Evolutionary conservation across 2,329 filamentous ascomycete genomes (phyloP), one percentile per base, ranked within the genome.

Genomic region (Juglanconis juglandina): DNA sequence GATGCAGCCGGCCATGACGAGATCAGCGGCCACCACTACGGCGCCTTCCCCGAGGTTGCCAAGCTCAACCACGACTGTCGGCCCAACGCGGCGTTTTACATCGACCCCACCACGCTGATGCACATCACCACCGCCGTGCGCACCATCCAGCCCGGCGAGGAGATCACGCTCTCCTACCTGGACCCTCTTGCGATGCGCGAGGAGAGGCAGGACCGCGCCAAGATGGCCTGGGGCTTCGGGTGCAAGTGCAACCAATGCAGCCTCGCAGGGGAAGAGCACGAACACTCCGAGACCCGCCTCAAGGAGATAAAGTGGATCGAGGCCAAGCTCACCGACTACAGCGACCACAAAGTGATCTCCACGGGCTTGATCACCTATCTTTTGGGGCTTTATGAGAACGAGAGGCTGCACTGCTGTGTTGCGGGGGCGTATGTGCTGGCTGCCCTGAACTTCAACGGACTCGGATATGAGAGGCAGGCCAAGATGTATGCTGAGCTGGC

Each of bases 41-140:
- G 68, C 4, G 66, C 65, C 9, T 77, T 71, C 52, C 72, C 73
- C 4, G 71, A 75, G 17, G 68, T 73, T 3, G 69, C 71, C 33
- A 66, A 66, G 44, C 64, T 76, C 7, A 77, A 77, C 56, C 75
- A 77, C 53, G 74, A 76, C 62, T 77, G 75, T 52, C 67, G 75
- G 46, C 75, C 75, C 34, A 77, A 76, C 13, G 32, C 56, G 73
- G 74, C 60, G 37, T 74, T 32, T 69, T 73, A 60, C 74, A 74
- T 65, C 71, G 72, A 60, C 51, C 66, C 75, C 41, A 56, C 61
- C 9, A 71, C 73, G 61, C 66, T 73, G 30, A 74, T 72, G n/a
- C 73, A 76, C 56, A 72, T 67, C 37, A 71, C 71, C 8, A 65
- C 73, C 24, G 75, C 76, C 4, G 71, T 70, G 33, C 72, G 72